Base-by-base conservation (phyloP, 139 green algal species). In the Cymbomonas tetramitiformis region DNA sequence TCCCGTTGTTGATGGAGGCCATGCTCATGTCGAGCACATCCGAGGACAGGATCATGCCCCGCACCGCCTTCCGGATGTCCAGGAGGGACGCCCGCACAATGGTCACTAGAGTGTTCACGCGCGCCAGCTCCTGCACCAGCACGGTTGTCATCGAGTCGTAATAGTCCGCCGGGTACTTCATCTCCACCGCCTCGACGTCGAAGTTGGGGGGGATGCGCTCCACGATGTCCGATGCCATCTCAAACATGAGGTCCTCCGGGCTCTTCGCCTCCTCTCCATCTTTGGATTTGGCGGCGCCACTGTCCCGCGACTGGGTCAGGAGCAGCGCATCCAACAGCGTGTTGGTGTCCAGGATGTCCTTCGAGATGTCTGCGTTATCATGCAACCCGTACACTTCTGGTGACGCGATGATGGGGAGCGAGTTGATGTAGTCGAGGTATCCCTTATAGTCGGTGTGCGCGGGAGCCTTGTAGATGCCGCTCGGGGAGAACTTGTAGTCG, bases 81-180 rank as follows among this genome's bases (percentile, higher is more conserved):
- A 38, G 23, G 23, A 82, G 48, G 43, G 61, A 79, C 46, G 28
- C 50, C 38, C 80, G 73, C 32, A 86, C 67, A 30, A 78, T 71
- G 38, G 67, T 33, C 9, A 83, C 62, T 28, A 86, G 62, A 2
- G 68, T 38, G 65, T 89, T 89, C 70, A 82, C 87, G 43, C 81
- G 75, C 57, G 85, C 78, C 39, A 87, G 68, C 74, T 89, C 81
- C 69, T 85, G 80, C 30, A 59, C 74, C 56, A 89, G 62, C 62
- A 89, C 81, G 21, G 78, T 86, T 62, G 88, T 90, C 73, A 90
- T 83, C 25, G 33, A 71, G 62, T 89, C 76, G 38, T 83, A 64
- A 62, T 90, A 88, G 30, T 81, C 62, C 41, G 84, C 79, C 26
- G 81, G 81, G 56, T 82, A 88, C 66, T 77, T 75, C 61, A 70